Conservation (phyloP, 257 asterid species). For the Penstemon eatonii region DNA sequence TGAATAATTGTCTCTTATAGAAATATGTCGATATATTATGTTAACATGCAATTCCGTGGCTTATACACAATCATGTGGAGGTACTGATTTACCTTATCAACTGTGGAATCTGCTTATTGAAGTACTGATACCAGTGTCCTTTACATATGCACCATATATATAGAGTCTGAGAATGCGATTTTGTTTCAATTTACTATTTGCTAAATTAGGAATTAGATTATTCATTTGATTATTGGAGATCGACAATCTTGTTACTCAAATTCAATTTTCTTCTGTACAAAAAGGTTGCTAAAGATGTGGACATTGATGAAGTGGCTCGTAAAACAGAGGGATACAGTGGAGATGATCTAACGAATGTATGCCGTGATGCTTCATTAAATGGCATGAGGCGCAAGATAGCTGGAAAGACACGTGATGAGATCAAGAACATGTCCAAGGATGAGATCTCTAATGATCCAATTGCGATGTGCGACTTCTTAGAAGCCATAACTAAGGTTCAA, state of each 20-base stretch:
- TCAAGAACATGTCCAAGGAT: conserved; percentile 87
- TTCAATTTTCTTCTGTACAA: background rate
- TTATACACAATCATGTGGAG: background rate
- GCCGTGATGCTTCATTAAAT: conserved; percentile 89
- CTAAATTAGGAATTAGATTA: background rate
- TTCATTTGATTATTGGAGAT: background rate
- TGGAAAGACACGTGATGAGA: conserved; percentile 92
- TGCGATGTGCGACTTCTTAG: conserved; percentile 91
- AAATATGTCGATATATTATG: background rate
- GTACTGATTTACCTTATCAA: too few relatives aligned
- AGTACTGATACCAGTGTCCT: too few relatives aligned
- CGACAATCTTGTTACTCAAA: background rate
- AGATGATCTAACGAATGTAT: conserved; percentile 91
- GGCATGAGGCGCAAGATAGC: conserved; percentile 92
- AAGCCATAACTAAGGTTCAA: conserved; percentile 87
- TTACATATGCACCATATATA: too few relatives aligned
- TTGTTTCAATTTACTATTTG: too few relatives aligned
- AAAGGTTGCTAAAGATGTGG: conserved; percentile 95
- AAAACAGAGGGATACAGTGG: conserved; percentile 96
- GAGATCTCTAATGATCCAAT: conserved; percentile 90
- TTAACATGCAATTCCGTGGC: background rate
- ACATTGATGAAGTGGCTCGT: conserved; percentile 89
- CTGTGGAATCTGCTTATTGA: too few relatives aligned
- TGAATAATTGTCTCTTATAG: background rate
- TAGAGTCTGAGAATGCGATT: too few relatives aligned